A percentile compares a stretch with the other conserved stretches of the same genome.
phyloP scores from a whole-genome alignment of 2,329 filamentous ascomycete genomes.

The Calonectria ilicicola region DNA sequence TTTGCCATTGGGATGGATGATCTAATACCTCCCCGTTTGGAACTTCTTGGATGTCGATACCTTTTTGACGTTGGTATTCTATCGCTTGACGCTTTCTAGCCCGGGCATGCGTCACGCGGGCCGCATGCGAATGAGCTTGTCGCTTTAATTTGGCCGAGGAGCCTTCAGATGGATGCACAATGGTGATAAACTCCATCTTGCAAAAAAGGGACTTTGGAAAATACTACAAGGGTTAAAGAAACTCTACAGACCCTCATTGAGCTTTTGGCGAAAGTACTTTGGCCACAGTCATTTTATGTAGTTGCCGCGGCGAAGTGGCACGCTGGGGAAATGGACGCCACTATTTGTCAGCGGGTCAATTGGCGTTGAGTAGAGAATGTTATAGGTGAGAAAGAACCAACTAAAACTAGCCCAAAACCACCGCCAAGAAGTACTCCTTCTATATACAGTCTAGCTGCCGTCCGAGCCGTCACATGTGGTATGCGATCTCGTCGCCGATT shows the following conservation, averaged over 20 bases:
- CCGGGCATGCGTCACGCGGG: conserved; percentile 25
- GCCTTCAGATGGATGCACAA: conserved; percentile 1
- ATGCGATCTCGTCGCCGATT: conserved; percentile 27
- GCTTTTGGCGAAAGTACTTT: not conserved
- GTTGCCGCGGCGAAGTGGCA: not conserved
- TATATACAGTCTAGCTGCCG: conserved; percentile 19
- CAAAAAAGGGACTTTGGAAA: not conserved
- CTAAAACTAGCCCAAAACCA: not conserved
- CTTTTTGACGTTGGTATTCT: not conserved
- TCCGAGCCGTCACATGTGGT: conserved; percentile 27
- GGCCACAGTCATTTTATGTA: not conserved
- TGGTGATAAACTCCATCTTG: conserved; percentile 26
- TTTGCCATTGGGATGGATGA: not conserved
- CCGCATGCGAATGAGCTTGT: conserved; percentile 24
- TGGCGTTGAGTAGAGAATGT: not conserved
- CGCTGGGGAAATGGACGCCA: not conserved
- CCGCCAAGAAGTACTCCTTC: conserved; percentile 35
- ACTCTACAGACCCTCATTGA: not conserved
- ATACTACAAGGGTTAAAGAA: not conserved
- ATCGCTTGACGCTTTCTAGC: conserved; percentile 14
- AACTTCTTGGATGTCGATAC: not conserved
- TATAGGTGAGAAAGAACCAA: not conserved
- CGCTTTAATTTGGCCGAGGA: conserved; percentile 14
- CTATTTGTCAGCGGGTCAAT: conserved; percentile 26
- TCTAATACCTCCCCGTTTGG: not conserved